phyloP scores from a whole-genome alignment of 768 basidiomycete species.

The Dioszegia crocea region DNA sequence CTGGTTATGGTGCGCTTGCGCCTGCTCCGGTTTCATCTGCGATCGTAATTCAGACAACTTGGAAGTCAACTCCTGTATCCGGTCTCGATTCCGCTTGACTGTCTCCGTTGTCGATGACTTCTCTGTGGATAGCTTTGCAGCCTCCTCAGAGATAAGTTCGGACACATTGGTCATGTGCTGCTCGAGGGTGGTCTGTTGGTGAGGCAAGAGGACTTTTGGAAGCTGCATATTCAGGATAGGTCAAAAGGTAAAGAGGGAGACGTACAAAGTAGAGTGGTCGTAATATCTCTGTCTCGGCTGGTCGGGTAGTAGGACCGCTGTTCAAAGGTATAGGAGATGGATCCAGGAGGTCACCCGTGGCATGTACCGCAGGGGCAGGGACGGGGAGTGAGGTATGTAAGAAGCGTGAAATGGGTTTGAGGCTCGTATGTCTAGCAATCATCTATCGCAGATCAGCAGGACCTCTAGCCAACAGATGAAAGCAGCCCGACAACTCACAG shows the following conservation, averaged over 20 bases:
- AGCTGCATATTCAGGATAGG: slow-evolving; percentile 15
- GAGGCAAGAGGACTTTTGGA: slow-evolving; percentile 41
- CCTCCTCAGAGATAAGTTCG: slow-evolving; percentile 36
- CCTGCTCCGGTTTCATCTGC: slow-evolving; percentile 19
- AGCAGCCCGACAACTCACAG: slow-evolving; percentile 27
- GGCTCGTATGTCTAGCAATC: slow-evolving; percentile 33
- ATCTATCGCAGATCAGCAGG: slow-evolving; percentile 10
- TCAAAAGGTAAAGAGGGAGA: neutral
- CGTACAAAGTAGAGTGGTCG: slow-evolving; percentile 46
- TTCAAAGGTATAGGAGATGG: slow-evolving; percentile 44
- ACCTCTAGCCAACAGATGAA: neutral
- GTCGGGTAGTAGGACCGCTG: slow-evolving; percentile 33
- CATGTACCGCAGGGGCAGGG: slow-evolving; percentile 22
- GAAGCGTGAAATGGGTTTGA: slow-evolving; percentile 40
- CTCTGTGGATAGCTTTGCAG: slow-evolving; percentile 21
- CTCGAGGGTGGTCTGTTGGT: slow-evolving; percentile 36
- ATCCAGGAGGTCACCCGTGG: slow-evolving; percentile 28
- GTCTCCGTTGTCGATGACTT: slow-evolving; percentile 13
- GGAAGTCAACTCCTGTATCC: slow-evolving; percentile 27
- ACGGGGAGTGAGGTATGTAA: slow-evolving; percentile 37
- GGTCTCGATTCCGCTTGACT: slow-evolving; percentile 14
- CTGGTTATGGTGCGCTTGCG: too few species aligned
- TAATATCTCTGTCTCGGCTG: slow-evolving; percentile 21
- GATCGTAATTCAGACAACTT: slow-evolving; percentile 29
- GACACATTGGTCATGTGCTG: slow-evolving; percentile 30